These are phyloP conservation scores for Salvia hispanica DNA, from an alignment of 257 asterid species.

Conservation along the genomic window DNA sequence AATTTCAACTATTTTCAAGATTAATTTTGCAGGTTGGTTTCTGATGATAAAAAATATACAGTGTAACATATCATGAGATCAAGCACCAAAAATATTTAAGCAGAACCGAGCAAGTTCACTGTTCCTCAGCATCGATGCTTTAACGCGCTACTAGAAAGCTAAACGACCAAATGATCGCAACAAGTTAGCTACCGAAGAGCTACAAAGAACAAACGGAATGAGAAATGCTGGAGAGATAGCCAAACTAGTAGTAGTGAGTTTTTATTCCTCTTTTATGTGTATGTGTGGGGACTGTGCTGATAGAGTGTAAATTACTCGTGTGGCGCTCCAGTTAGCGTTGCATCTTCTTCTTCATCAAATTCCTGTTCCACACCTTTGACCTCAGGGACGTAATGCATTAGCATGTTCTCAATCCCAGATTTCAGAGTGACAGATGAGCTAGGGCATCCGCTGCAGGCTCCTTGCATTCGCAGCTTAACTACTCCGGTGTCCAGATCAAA, in stretches of 20 bases:
- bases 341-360: slow-evolving; percentile 71
- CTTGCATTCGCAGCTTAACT: slow-evolving; percentile 92
- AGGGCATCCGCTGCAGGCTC: slow-evolving; percentile 99
- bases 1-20: no score
- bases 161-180: neutral
- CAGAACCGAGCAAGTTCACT: neutral
- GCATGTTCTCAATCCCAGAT: slow-evolving; percentile 96
- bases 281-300: neutral
- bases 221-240: neutral
- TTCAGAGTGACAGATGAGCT: slow-evolving; percentile 93
- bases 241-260: no score
- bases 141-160: neutral
- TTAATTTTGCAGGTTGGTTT: no score
- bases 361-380: slow-evolving; percentile 91
- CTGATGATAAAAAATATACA: neutral
- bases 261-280: neutral
- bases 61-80: neutral
- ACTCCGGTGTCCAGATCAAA: slow-evolving; percentile 74
- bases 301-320: slow-evolving; percentile 45
- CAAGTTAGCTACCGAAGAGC: neutral
- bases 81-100: neutral
- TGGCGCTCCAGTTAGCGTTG: slow-evolving; percentile 60
- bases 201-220: slow-evolving; percentile 8
- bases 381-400: slow-evolving; percentile 96
- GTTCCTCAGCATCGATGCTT: neutral